Conservation (phyloP, 305 asterid genomes). For the Solanum chacoense region DNA sequence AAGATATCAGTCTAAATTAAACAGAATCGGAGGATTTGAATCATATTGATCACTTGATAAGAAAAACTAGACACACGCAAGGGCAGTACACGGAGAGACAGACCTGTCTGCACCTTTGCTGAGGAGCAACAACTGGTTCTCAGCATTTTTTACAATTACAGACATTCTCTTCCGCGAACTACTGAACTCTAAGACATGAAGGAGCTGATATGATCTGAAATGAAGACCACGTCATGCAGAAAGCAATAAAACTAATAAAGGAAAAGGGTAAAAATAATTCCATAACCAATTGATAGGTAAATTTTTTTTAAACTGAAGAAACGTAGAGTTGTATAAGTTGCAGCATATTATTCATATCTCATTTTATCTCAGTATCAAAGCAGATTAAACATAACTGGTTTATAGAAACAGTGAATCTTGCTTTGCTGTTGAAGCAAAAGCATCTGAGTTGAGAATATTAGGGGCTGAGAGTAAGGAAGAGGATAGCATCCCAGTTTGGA, state of each 20-base stretch:
- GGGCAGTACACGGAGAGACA: slow-evolving; percentile 8
- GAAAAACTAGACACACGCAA: slow-evolving; percentile 8
- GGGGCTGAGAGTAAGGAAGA: neutral
- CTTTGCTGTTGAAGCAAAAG: neutral
- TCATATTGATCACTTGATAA: neutral
- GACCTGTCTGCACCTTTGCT: slow-evolving; percentile 99
- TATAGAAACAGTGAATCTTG: neutral
- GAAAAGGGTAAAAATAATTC: neutral
- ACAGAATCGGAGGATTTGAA: neutral
- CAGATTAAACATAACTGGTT: neutral
- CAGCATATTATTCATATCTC: neutral
- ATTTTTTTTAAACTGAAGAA: neutral
- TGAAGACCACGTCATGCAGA: neutral
- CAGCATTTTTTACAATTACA: slow-evolving; percentile 55
- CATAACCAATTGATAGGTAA: neutral
- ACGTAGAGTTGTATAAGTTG: neutral
- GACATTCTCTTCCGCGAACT: slow-evolving; percentile 96
- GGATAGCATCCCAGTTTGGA: neutral
- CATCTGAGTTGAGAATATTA: neutral
- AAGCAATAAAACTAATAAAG: neutral
- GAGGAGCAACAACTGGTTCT: slow-evolving; percentile 69
- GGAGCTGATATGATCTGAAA: slow-evolving; percentile 72
- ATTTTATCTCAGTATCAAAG: neutral
- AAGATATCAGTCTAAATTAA: neutral
- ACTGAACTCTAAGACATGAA: slow-evolving; percentile 86